These are phyloP conservation scores for Metahyphopichia silvanorum DNA, from an alignment of 805 yeast species.

Conservation along the genomic window DNA sequence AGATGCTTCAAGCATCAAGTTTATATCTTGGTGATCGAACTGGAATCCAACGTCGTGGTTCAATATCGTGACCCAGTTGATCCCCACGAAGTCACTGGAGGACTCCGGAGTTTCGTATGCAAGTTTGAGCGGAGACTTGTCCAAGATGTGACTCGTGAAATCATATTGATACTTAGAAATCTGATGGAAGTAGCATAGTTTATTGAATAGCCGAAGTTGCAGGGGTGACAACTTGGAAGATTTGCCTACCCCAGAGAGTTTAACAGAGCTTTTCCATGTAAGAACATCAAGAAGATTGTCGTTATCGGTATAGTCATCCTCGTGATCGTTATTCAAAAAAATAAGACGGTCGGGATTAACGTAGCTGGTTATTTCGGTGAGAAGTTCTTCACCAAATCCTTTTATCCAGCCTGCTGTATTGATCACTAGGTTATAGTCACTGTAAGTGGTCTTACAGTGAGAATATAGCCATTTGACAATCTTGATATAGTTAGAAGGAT, in stretches of 20 bases:
- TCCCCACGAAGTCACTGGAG: constrained; percentile 13
- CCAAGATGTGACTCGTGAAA: constrained; percentile 20
- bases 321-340: constrained; percentile 37
- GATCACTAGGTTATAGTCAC: too few relatives aligned
- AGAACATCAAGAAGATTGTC: constrained; percentile 26
- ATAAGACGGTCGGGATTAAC: constrained; percentile 57
- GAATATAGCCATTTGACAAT: constrained; percentile 40
- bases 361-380: constrained; percentile 43
- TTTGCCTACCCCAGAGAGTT: constrained; percentile 31
- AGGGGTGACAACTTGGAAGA: constrained; percentile 43
- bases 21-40: constrained; percentile 21
- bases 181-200: constrained; percentile 54
- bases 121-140: constrained; percentile 21
- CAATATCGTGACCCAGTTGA: constrained; percentile 21
- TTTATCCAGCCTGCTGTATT: constrained; percentile 92
- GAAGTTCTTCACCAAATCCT: constrained; percentile 74
- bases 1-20: constrained; percentile 37
- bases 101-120: constrained; percentile 19
- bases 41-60: constrained; percentile 15
- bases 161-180: constrained; percentile 11
- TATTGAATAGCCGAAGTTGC: constrained; percentile 50
- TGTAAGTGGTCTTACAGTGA: too few relatives aligned
- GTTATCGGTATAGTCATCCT: constrained; percentile 10
- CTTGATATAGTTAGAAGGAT: constrained; percentile 53
- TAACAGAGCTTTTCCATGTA: constrained; percentile 22